Percentiles rank a stretch among this genome's conserved stretches.
Conservation (phyloP, 73 alveolate genomes). For the Paramecium biaurelia region DNA sequence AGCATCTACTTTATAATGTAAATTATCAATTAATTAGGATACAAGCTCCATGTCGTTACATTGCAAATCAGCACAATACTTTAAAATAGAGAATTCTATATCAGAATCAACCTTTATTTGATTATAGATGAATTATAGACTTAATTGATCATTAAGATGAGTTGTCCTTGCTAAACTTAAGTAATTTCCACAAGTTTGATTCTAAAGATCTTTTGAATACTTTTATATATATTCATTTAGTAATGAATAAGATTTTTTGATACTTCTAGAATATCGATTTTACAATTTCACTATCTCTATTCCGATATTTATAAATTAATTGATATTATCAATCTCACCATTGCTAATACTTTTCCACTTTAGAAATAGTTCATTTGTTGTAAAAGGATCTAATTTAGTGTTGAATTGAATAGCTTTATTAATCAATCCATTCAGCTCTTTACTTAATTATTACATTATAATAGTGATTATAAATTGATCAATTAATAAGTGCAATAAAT, state of each 20-base stretch:
- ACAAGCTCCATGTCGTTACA: constrained; percentile 19
- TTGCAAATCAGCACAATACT: not conserved
- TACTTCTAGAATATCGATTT: not conserved
- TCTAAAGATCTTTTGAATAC: not conserved
- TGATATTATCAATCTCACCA: not conserved
- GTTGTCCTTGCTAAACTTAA: not conserved
- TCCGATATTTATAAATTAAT: not conserved
- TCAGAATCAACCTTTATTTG: not conserved
- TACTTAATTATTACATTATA: not conserved
- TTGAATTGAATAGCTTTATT: not conserved
- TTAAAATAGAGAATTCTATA: not conserved
- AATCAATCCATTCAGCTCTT: not conserved
- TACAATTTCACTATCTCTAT: not conserved
- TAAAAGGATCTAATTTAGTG: constrained; percentile 31
- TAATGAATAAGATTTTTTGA: not conserved
- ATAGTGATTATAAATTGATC: not conserved
- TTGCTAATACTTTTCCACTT: not conserved
- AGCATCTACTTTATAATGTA: not conserved
- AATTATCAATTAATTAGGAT: not conserved
- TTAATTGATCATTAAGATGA: not conserved
- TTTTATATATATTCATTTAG: not conserved
- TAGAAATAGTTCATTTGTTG: constrained; percentile 31
- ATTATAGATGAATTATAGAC: not conserved
- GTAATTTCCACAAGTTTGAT: not conserved
- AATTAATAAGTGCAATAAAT: not conserved